phyloP scores from a whole-genome alignment of 1,139 yeast species.

The Zhuliangozyma blackwelliae region DNA sequence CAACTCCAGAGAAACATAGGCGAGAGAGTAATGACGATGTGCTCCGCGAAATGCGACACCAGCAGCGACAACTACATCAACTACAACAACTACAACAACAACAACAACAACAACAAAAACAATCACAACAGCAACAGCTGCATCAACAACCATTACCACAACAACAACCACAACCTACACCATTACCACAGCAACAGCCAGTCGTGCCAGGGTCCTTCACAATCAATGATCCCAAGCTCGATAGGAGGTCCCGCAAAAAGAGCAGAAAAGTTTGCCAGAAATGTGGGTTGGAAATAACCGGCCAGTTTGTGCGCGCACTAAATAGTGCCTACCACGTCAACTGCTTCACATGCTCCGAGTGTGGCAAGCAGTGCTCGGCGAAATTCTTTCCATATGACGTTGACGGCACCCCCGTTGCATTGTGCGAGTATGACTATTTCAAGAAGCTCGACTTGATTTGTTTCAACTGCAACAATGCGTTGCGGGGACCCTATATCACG shows the following conservation, averaged over 20 bases:
- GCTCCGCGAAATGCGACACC: neutral
- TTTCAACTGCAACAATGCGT: slow-evolving; percentile 75
- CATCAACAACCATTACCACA: neutral
- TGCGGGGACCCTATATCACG: slow-evolving; percentile 90
- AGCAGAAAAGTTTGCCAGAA: slow-evolving; percentile 48
- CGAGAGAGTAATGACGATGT: neutral
- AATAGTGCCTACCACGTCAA: slow-evolving; percentile 77
- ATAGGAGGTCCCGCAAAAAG: slow-evolving; percentile 15
- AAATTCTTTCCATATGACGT: slow-evolving; percentile 63
- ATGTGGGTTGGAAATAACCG: slow-evolving; percentile 66
- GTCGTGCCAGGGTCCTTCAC: slow-evolving; percentile 5
- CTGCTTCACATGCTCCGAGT: slow-evolving; percentile 82
- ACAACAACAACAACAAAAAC: too few relatives aligned
- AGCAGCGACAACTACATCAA: neutral
- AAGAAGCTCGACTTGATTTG: slow-evolving; percentile 79
- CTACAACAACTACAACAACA: neutral
- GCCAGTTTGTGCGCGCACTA: slow-evolving; percentile 84
- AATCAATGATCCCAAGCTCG: slow-evolving; percentile 1
- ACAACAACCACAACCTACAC: too few relatives aligned
- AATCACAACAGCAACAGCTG: neutral
- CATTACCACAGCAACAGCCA: neutral
- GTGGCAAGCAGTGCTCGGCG: slow-evolving; percentile 70
- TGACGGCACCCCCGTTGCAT: slow-evolving; percentile 53
- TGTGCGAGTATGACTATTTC: slow-evolving; percentile 93
- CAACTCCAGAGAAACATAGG: slow-evolving; percentile 8